Evolutionary conservation across 495 filamentous ascomycete genomes (phyloP).

Genomic region (Podospora fimiseda): DNA sequence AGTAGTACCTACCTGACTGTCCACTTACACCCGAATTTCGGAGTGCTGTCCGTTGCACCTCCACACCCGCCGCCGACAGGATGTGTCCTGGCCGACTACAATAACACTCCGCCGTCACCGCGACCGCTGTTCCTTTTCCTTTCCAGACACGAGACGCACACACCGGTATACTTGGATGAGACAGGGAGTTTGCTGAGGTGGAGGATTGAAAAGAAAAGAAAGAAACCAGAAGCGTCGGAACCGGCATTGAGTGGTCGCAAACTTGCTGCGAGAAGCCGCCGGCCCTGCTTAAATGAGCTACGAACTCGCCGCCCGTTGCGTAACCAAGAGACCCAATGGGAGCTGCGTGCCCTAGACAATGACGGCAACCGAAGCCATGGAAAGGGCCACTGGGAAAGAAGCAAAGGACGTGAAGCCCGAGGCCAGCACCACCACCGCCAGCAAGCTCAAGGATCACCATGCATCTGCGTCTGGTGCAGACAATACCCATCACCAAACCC

Average conservation of each 20-base stretch:
- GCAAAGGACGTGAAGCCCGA: conserved; percentile 44
- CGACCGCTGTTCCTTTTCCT: neutral
- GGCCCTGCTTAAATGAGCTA: conserved; percentile 41
- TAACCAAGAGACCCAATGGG: conserved; percentile 47
- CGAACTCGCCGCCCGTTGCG: conserved; percentile 44
- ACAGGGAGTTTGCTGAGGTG: neutral
- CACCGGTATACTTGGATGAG: neutral
- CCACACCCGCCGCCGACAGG: neutral
- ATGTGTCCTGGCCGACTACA: conserved; percentile 1
- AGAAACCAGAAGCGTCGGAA: conserved; percentile 21
- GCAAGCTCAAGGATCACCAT: conserved; percentile 40
- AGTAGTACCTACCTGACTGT: too few species aligned
- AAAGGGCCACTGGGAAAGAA: conserved; percentile 44
- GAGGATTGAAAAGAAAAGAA: conserved; percentile 1
- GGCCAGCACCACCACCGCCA: too few species aligned
- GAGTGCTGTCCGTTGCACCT: conserved; percentile 11
- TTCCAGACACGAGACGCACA: neutral
- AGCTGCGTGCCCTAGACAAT: conserved; percentile 32
- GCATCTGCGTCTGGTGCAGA: conserved; percentile 35
- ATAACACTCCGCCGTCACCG: neutral
- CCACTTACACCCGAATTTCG: conserved; percentile 1
- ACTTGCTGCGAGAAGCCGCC: conserved; percentile 43
- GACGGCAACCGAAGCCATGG: conserved; percentile 39
- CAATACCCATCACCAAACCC: conserved; percentile 51
- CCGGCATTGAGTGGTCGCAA: conserved; percentile 27